These are phyloP conservation scores for Phyllostachys edulis DNA, from an alignment of 176 grass and related monocot genomes.

Conservation along the genomic window DNA sequence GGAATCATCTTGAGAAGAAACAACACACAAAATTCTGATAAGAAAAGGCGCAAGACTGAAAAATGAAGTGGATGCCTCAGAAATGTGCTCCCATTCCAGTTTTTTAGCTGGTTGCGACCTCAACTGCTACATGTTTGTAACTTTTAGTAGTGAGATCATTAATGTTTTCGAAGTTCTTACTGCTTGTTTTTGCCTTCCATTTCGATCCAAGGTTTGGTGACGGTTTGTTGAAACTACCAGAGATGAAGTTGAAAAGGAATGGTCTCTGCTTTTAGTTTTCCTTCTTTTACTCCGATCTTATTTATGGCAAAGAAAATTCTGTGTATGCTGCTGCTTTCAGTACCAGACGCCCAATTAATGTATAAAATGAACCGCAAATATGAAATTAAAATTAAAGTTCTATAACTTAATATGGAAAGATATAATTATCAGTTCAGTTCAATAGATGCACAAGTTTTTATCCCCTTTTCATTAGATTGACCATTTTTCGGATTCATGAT, in stretches of 20 bases:
- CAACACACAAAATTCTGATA: conserved; percentile 31
- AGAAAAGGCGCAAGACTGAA: conserved; percentile 50
- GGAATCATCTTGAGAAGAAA: conserved; percentile 35
- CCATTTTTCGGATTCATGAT: too few relatives aligned
- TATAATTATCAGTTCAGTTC: too few relatives aligned
- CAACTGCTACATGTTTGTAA: neutral
- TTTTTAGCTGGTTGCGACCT: neutral
- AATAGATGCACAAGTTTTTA: too few relatives aligned
- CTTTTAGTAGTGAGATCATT: neutral
- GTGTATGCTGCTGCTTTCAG: too few relatives aligned
- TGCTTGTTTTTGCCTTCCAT: neutral
- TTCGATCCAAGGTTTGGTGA: neutral
- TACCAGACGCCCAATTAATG: too few relatives aligned
- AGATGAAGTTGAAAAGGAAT: neutral
- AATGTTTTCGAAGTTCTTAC: neutral
- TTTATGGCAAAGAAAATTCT: neutral
- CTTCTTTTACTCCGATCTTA: neutral
- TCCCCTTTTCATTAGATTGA: too few relatives aligned
- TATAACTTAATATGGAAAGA: too few relatives aligned
- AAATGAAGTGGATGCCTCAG: neutral
- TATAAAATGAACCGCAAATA: too few relatives aligned
- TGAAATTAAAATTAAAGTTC: too few relatives aligned
- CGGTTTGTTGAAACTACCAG: neutral
- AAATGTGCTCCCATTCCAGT: neutral
- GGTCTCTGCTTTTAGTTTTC: neutral